A percentile compares a stretch with the other conserved stretches of the same genome.
These are phyloP conservation scores for Coemansia sp. DNA, from an alignment of 192 early-diverging fungal species.

Conservation along the genomic window DNA sequence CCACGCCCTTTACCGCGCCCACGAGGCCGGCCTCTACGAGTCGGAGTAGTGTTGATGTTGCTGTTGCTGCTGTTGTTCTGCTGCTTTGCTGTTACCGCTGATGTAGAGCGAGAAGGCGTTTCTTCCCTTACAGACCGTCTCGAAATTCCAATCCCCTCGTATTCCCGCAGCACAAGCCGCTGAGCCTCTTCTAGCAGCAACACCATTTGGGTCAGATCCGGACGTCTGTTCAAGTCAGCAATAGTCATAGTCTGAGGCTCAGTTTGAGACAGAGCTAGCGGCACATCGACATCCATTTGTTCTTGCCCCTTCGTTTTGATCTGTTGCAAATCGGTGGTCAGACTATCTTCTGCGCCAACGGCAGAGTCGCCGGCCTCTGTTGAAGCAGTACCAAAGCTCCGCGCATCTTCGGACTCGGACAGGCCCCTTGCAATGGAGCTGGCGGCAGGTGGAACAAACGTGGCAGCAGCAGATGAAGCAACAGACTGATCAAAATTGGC, in stretches of 20 bases:
- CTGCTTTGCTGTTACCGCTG: not conserved
- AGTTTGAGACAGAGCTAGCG: not conserved
- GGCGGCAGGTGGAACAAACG: conserved; percentile 14
- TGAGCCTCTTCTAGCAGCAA: conserved; percentile 52
- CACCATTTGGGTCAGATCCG: conserved; percentile 47
- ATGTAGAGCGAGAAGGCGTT: not conserved
- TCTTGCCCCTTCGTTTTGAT: not conserved
- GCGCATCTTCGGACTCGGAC: conserved; percentile 12
- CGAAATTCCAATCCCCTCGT: not conserved
- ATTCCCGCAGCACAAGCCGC: conserved; percentile 30
- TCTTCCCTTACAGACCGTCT: conserved; percentile 5
- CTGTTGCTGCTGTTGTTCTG: not conserved
- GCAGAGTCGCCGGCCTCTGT: conserved; percentile 5
- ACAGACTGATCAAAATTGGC: conserved; percentile 1
- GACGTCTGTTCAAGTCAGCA: conserved; percentile 31
- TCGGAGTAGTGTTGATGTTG: not conserved
- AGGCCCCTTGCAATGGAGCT: conserved; percentile 6
- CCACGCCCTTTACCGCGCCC: conserved; percentile 19
- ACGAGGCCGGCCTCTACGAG: not conserved
- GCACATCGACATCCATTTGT: not conserved
- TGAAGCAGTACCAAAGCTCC: conserved; percentile 10
- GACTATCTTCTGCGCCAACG: not conserved
- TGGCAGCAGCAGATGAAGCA: conserved; percentile 8
- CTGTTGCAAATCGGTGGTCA: not conserved
- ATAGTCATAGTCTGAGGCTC: conserved; percentile 19